Evolutionary conservation across 2,329 filamentous ascomycete genomes (phyloP), one percentile per base, ranked within the genome.

Genomic region (Fusarium denticulatum): DNA sequence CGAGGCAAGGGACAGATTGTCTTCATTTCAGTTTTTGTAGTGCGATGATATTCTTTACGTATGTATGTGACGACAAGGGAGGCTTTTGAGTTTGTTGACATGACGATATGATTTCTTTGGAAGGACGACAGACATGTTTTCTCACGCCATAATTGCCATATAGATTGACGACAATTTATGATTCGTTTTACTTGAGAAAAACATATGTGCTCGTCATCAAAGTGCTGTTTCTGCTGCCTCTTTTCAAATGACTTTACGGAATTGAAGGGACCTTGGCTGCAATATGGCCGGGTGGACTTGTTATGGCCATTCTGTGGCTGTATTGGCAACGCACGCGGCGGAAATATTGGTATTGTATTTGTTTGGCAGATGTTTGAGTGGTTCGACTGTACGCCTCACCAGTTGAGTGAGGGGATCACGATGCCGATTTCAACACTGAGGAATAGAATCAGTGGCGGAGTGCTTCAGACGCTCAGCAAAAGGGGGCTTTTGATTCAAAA

Each of bases 41-140:
- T 59, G 42, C 76, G 67, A 75, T 69, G 74, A 63, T 64, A 65
- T 70, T 60, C 47, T 71, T 65, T 76, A 73, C 62, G 49, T 42
- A 73, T 64, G 66, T 67, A 66, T 78, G 75, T 77, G 67, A 78
- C 47, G 74, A 77, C 72, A 72, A 60, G 75, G 57, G 67, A 28
- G 67, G 57, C 34, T 47, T 60, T 57, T 64, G 39, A 42, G 24
- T 65, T 65, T 65, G 24, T 34, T 66, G 59, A 57, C 69, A 59
- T 42, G 46, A 73, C 56, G 69, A 52, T 57, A 49, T 70, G 55
- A 36, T 67, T 60, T 52, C 67, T 46, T 39, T 64, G 60, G 58
- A 45, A 59, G 64, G 36, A 77, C 46, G 71, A 75, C 60, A 72
- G 43, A 53, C 24, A 60, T 66, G 57, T 56, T 64, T 66, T 60